Conservation (phyloP, 345 rosid genomes). For the Rhizophora apiculata region DNA sequence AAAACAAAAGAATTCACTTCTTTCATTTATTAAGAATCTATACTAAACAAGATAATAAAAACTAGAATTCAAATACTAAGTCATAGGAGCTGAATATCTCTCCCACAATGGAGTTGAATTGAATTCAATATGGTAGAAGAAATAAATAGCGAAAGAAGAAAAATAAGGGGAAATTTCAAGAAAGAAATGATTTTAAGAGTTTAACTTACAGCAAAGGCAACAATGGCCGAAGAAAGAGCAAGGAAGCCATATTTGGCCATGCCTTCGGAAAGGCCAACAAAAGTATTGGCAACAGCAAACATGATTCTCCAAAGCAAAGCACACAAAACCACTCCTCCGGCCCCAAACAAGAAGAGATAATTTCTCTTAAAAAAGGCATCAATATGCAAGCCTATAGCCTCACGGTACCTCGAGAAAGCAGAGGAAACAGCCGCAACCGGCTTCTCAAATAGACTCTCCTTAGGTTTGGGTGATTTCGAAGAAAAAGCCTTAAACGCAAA, state of each 20-base stretch:
- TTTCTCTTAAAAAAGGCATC: conserved; percentile 81
- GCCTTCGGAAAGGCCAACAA: conserved; percentile 82
- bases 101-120: too few relatives aligned
- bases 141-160: not conserved
- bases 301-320: conserved; percentile 78
- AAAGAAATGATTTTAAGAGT: not conserved
- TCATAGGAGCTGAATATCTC: too few relatives aligned
- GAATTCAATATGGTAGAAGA: too few relatives aligned
- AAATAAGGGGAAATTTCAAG: not conserved
- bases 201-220: conserved; percentile 75
- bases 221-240: conserved; percentile 85
- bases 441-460: conserved; percentile 43
- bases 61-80: too few relatives aligned
- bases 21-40: too few relatives aligned
- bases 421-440: conserved; percentile 50
- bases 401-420: conserved; percentile 52
- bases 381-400: conserved; percentile 69
- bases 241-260: conserved; percentile 92
- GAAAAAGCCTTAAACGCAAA: conserved; percentile 33
- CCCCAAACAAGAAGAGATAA: conserved; percentile 59
- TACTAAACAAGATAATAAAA: too few relatives aligned
- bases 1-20: too few relatives aligned
- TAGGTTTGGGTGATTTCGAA: conserved; percentile 28
- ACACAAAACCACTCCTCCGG: conserved; percentile 58
- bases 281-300: conserved; percentile 84